Conservation (phyloP, 2,329 filamentous ascomycete genomes). For the Fusarium illudens region DNA sequence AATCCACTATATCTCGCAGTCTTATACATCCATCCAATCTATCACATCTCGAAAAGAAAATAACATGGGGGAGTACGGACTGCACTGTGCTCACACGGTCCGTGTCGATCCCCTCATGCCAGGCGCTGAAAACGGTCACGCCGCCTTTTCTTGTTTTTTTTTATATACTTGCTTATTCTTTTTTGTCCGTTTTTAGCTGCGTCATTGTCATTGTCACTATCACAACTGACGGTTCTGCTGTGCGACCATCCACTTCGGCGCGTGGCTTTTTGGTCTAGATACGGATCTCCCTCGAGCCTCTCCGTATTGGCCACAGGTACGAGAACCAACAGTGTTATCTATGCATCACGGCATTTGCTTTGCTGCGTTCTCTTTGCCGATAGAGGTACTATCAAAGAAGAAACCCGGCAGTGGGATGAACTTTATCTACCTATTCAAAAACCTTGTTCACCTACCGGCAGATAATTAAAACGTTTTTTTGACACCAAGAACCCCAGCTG, state of each 20-base stretch:
- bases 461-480: neutral
- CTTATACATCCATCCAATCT: conserved; percentile 23
- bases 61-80: too few relatives aligned
- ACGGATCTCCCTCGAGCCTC: neutral
- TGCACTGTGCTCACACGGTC: neutral
- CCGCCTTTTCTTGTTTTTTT: neutral
- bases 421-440: neutral
- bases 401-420: neutral
- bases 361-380: neutral
- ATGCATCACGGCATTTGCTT: neutral
- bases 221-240: neutral
- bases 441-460: neutral
- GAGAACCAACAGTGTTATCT: neutral
- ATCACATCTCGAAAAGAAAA: conserved; percentile 29
- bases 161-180: neutral
- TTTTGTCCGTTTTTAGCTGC: neutral
- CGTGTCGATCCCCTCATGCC: neutral
- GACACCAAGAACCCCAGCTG: neutral
- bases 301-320: neutral
- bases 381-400: too few relatives aligned
- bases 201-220: conserved; percentile 23
- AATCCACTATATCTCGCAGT: neutral
- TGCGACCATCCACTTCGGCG: neutral
- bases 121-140: conserved; percentile 3
- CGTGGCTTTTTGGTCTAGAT: neutral